phyloP scores from a whole-genome alignment of 2,329 filamentous ascomycete species.

The Basipetospora sp. region DNA sequence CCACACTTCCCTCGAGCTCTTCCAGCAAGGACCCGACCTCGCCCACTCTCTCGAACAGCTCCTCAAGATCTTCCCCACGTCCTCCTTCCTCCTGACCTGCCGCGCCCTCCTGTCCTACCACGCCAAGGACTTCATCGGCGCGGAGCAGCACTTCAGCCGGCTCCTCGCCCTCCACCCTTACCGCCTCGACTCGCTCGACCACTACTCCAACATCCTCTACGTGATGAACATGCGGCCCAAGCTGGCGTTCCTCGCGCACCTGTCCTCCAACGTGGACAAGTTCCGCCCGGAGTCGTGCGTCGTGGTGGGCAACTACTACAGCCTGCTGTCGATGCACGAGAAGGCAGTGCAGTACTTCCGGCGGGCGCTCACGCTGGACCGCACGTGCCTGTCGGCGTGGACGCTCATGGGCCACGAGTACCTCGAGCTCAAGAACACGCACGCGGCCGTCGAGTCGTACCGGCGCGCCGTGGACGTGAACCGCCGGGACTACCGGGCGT shows the following conservation, averaged over 20 bases:
- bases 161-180: conserved; percentile 60
- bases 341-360: conserved; percentile 98
- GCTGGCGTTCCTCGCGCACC: conserved; percentile 78
- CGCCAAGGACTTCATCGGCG: conserved; percentile 61
- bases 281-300: conserved; percentile 95
- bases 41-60: conserved; percentile 64
- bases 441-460: conserved; percentile 94
- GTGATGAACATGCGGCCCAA: conserved; percentile 80
- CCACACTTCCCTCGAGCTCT: conserved; percentile 79
- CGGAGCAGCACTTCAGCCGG: conserved; percentile 58
- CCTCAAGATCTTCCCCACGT: conserved; percentile 69
- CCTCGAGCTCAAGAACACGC: conserved; percentile 95
- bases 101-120: conserved; percentile 81
- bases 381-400: conserved; percentile 86
- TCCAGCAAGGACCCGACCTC: conserved; percentile 64
- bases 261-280: conserved; percentile 82
- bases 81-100: conserved; percentile 80
- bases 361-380: conserved; percentile 75
- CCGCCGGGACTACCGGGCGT: conserved; percentile 87
- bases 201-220: conserved; percentile 95
- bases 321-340: conserved; percentile 82
- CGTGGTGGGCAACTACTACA: conserved; percentile 95
- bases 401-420: conserved; percentile 98
- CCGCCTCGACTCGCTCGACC: conserved; percentile 77
- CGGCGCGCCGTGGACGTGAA: conserved; percentile 91